phyloP scores from a whole-genome alignment of 2,329 filamentous ascomycete species.

The Colletotrichum sublineola region DNA sequence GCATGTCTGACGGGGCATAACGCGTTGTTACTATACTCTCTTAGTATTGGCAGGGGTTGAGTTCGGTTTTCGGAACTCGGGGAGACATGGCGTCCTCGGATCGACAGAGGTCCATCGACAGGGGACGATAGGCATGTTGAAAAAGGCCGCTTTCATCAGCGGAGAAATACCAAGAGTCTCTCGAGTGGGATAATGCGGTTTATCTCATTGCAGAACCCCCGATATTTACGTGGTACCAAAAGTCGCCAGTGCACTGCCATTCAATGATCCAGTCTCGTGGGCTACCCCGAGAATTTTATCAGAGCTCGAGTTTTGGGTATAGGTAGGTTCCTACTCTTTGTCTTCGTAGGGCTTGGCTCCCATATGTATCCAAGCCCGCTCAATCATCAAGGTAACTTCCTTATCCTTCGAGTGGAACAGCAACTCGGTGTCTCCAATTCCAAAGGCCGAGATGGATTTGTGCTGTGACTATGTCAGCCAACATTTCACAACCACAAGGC shows the following conservation, averaged over 20 bases:
- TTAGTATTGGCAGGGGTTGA: neutral
- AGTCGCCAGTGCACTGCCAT: neutral
- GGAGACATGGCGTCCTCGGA: neutral
- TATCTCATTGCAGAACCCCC: neutral
- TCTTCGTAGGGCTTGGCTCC: constrained; percentile 62
- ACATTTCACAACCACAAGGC: neutral
- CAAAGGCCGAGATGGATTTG: constrained; percentile 59
- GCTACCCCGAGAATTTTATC: constrained; percentile 21
- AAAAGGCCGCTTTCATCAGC: neutral
- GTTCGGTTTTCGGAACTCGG: neutral
- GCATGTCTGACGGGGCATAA: neutral
- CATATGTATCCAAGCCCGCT: constrained; percentile 57
- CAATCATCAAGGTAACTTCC: constrained; percentile 59
- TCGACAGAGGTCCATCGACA: neutral
- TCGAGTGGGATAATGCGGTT: no score
- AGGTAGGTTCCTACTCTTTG: constrained; percentile 28
- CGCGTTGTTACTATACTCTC: no score
- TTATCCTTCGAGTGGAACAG: constrained; percentile 58
- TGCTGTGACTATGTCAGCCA: constrained; percentile 51
- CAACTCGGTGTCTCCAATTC: constrained; percentile 59
- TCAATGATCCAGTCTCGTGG: constrained; percentile 1
- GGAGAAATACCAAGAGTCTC: neutral
- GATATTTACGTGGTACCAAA: neutral
- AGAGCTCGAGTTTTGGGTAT: neutral
- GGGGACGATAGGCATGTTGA: no score